These are phyloP conservation scores for Penicillium sp. DNA, from an alignment of 2,329 filamentous ascomycete genomes.

Conservation along the genomic window DNA sequence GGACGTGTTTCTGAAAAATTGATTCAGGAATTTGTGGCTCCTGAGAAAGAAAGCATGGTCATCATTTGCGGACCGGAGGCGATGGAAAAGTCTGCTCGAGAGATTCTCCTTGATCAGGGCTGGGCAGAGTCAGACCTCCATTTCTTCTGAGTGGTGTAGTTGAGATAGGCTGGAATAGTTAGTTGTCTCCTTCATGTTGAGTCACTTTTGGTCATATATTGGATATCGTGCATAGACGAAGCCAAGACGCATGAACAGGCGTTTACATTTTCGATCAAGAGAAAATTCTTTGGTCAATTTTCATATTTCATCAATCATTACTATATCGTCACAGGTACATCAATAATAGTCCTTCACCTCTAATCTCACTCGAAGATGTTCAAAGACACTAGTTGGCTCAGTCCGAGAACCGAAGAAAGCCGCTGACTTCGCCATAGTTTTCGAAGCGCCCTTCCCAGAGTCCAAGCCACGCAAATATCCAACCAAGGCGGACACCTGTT, in stretches of 20 bases:
- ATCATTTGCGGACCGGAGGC: constrained; percentile 77
- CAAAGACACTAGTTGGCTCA: constrained; percentile 61
- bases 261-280: background rate
- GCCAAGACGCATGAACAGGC: background rate
- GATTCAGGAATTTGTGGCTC: constrained; percentile 57
- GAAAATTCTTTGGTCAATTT: background rate
- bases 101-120: constrained; percentile 60
- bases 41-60: constrained; percentile 60
- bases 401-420: constrained; percentile 30
- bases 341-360: constrained; percentile 71
- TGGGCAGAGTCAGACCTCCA: constrained; percentile 73
- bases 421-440: constrained; percentile 26
- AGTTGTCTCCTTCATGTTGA: background rate
- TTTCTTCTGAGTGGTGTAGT: constrained; percentile 62
- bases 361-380: constrained; percentile 66
- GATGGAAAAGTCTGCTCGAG: constrained; percentile 68
- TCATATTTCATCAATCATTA: background rate
- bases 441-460: constrained; percentile 60
- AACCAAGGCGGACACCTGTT: constrained; percentile 73
- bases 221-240: background rate
- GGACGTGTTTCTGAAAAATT: constrained; percentile 68
- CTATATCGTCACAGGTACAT: background rate
- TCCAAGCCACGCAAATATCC: constrained; percentile 67
- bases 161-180: too few relatives aligned
- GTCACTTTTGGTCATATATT: background rate